These are phyloP conservation scores for Thermomucor indicae-seudaticae DNA, from an alignment of 371 early-diverging fungal species.

Conservation along the genomic window DNA sequence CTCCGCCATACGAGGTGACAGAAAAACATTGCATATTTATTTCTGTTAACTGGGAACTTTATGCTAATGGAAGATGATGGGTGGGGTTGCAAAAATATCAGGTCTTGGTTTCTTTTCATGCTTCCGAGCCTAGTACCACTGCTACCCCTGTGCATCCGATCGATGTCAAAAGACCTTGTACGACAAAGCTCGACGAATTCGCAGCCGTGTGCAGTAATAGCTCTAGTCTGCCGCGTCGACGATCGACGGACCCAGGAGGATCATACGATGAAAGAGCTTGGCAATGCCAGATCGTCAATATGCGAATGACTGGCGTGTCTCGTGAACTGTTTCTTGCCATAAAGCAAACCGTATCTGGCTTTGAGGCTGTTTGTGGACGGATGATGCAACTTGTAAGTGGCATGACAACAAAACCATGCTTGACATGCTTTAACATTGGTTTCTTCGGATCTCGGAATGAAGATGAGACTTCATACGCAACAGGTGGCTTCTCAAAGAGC, in stretches of 20 bases:
- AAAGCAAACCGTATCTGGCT: constrained; percentile 27
- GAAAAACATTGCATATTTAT: neutral
- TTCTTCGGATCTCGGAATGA: neutral
- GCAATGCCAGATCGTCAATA: constrained; percentile 17
- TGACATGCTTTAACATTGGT: neutral
- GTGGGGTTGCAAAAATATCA: neutral
- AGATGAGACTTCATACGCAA: constrained; percentile 2
- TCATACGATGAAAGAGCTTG: constrained; percentile 1
- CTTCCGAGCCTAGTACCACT: constrained; percentile 4
- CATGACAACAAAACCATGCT: neutral
- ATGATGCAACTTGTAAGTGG: constrained; percentile 40
- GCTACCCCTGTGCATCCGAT: constrained; percentile 12
- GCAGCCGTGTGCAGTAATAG: constrained; percentile 24
- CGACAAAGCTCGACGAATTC: constrained; percentile 28
- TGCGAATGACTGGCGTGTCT: constrained; percentile 30
- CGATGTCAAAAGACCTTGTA: constrained; percentile 1
- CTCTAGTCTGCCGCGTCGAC: constrained; percentile 5
- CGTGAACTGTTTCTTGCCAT: constrained; percentile 25
- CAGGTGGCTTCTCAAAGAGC: constrained; percentile 1
- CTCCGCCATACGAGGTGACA: constrained; percentile 35
- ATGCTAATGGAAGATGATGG: neutral
- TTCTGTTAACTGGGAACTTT: too few species aligned
- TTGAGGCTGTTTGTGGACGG: constrained; percentile 30
- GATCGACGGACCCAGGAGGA: constrained; percentile 20
- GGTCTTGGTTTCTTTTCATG: constrained; percentile 8